These are phyloP conservation scores for Phaeomoniella chlamydospora DNA, from an alignment of 2,329 filamentous ascomycete genomes.

Conservation along the genomic window DNA sequence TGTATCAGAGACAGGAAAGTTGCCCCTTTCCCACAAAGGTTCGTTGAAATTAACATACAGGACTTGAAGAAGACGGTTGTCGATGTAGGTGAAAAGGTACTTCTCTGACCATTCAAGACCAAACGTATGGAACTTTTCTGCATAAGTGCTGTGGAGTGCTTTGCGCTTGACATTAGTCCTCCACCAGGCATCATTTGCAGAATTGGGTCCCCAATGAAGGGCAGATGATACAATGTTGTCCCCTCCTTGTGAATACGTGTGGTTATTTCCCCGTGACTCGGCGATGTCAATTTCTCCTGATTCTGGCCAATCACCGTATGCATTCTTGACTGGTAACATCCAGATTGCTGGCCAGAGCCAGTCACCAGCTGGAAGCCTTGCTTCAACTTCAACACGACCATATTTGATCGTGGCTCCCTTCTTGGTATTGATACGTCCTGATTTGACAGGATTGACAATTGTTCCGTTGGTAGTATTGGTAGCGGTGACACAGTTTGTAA, in stretches of 20 bases:
- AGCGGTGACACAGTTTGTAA: slow-evolving; percentile 48
- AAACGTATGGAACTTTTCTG: slow-evolving; percentile 56
- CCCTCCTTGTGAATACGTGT: slow-evolving; percentile 59
- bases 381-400: slow-evolving; percentile 66
- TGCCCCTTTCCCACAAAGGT: slow-evolving; percentile 53
- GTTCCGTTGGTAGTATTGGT: slow-evolving; percentile 68
- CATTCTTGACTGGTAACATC: slow-evolving; percentile 63
- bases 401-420: slow-evolving; percentile 60
- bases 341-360: slow-evolving; percentile 91
- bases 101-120: slow-evolving; percentile 79
- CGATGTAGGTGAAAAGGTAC: slow-evolving; percentile 77
- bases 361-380: slow-evolving; percentile 61
- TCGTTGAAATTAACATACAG: slow-evolving; percentile 62
- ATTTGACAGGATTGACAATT: slow-evolving; percentile 63
- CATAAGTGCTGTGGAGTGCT: slow-evolving; percentile 62
- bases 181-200: slow-evolving; percentile 66
- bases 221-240: slow-evolving; percentile 69
- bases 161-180: slow-evolving; percentile 63
- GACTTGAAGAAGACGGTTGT: slow-evolving; percentile 65
- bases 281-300: slow-evolving; percentile 77
- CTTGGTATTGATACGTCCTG: slow-evolving; percentile 64
- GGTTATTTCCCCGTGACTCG: slow-evolving; percentile 72
- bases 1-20: slow-evolving; percentile 47
- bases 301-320: slow-evolving; percentile 62
- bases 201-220: slow-evolving; percentile 68